A percentile compares a stretch with the other conserved stretches of the same genome.
Conservation (phyloP, 176 grass and related monocot genomes). For the Lolium multiflorum region DNA sequence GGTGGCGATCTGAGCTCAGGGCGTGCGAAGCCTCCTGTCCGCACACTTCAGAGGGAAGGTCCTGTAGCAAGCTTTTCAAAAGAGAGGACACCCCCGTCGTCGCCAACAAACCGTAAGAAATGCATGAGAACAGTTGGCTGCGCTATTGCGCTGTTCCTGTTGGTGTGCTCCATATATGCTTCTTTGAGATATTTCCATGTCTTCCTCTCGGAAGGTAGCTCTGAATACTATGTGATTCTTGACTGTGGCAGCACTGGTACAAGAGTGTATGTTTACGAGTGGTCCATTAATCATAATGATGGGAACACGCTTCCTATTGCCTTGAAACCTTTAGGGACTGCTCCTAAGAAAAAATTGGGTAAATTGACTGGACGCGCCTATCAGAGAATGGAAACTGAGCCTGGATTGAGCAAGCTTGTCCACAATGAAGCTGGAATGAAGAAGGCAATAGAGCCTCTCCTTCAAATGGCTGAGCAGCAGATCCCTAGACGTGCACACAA, state of each 20-base stretch:
- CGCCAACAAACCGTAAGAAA: constrained; percentile 86
- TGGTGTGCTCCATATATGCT: constrained; percentile 65
- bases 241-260: constrained; percentile 98
- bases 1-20: constrained; percentile 61
- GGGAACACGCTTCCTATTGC: constrained; percentile 72
- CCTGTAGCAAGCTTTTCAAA: constrained; percentile 80
- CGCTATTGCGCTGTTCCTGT: constrained; percentile 52
- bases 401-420: constrained; percentile 94
- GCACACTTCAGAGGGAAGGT: constrained; percentile 75
- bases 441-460: constrained; percentile 83
- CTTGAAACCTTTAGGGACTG: constrained; percentile 79
- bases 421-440: constrained; percentile 80
- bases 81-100: constrained; percentile 75
- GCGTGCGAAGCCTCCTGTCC: constrained; percentile 64
- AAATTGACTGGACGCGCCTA: constrained; percentile 82
- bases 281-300: constrained; percentile 75
- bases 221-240: constrained; percentile 96
- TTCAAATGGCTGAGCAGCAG: constrained; percentile 86
- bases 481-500: constrained; percentile 81
- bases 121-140: constrained; percentile 58
- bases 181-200: constrained; percentile 73
- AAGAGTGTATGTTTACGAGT: constrained; percentile 91
- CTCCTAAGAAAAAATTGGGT: constrained; percentile 66
- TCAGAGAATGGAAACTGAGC: constrained; percentile 96
- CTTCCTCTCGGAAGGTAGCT: constrained; percentile 69